phyloP scores from a whole-genome alignment of 2,329 filamentous ascomycete genomes.

The Pseudocercospora eumusae region DNA sequence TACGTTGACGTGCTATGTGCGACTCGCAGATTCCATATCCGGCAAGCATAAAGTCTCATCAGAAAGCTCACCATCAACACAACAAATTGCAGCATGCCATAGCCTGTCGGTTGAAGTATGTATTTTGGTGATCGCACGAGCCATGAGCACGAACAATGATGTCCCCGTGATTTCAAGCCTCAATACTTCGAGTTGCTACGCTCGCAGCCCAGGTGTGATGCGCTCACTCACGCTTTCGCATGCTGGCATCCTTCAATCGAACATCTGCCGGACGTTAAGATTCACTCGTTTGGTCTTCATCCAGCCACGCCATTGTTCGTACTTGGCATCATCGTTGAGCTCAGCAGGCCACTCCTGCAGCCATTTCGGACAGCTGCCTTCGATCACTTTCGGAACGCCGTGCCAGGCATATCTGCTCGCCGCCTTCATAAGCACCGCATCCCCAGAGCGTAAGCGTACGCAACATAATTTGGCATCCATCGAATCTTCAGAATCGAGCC shows the following conservation, averaged over 20 bases:
- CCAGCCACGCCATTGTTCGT: slow-evolving; percentile 77
- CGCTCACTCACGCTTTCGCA: not conserved
- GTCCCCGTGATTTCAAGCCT: not conserved
- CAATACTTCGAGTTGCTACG: not conserved
- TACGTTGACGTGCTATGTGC: not conserved
- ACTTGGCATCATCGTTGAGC: slow-evolving; percentile 42
- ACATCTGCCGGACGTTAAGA: slow-evolving; percentile 25
- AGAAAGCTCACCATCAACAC: too few species aligned
- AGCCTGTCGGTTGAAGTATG: not conserved
- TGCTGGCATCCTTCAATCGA: not conserved
- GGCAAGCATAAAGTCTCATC: not conserved
- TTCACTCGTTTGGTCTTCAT: slow-evolving; percentile 87
- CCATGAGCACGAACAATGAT: not conserved
- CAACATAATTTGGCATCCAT: slow-evolving; percentile 47
- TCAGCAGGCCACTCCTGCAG: slow-evolving; percentile 71
- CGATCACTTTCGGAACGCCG: slow-evolving; percentile 83
- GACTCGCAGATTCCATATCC: not conserved
- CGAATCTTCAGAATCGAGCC: slow-evolving; percentile 56
- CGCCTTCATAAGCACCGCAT: slow-evolving; percentile 86
- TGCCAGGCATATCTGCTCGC: slow-evolving; percentile 89
- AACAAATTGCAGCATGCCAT: not conserved
- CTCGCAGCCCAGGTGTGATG: not conserved
- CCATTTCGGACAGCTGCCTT: slow-evolving; percentile 74
- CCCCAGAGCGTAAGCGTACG: slow-evolving; percentile 75
- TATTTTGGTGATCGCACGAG: not conserved